Base-by-base conservation (phyloP, 108 stramenopile species). In the Licmophora abbreviata region DNA sequence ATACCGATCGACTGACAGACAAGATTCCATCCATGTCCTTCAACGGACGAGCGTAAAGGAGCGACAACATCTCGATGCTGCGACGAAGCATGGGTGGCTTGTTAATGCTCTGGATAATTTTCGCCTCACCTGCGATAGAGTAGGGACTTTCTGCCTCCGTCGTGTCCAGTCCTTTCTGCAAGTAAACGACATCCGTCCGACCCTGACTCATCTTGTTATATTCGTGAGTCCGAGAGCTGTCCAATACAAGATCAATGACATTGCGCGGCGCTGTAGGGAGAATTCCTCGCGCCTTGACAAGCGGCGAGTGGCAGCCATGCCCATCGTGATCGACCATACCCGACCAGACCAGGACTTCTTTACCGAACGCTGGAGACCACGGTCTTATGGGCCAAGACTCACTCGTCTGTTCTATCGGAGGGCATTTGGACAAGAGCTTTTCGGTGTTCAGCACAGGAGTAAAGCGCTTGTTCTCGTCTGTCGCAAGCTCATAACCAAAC, bases 141-240 rank as follows among this genome's bases (percentile, higher is more conserved):
- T 47, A 58, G 1, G 50, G 43, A 37, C 64, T 54, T 20, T 61
- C 69, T 14, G 51, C 57, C 11, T 51, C 60, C 7, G 58, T 47
- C 27, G 63, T 75, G 18, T 73, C 44, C 4, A 60, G 5, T 12
- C 62, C 59, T n/a, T 61, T 34, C 41, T 68, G 65, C 17, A 76
- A 54, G 0, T 60, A n/a, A 40, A 49, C 11, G 44, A 77, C 17
- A 51, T 84, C 83, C 18, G 69, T 64, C 29, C 83, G 64, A 6
- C 83, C 83, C 17, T 65, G 51, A 33, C 61, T 61, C 69, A 74
- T 68, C 52, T 79, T 77, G 56, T 80, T 84, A 64, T 84, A 84
- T 31, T 61, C 50, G 30, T 46, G 59, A 18, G 76, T 66, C 48
- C 44, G 51, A 12, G 51, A 47, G 28, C 73, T 77, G 54, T 84